phyloP scores from a whole-genome alignment of 257 asterid species.

The Lithospermum erythrorhizon region DNA sequence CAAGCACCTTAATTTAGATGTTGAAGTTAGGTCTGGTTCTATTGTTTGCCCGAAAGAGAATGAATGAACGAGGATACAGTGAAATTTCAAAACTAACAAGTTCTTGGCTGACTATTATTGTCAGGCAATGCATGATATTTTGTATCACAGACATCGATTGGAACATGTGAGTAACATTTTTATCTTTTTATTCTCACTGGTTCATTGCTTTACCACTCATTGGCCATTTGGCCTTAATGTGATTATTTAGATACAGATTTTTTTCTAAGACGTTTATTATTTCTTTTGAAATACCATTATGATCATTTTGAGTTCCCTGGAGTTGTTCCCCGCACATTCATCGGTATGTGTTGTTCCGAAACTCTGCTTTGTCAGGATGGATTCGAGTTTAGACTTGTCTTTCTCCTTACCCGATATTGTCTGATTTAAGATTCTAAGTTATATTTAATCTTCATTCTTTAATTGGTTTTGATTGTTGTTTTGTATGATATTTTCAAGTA shows the following conservation, averaged over 20 bases:
- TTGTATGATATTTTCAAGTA: not conserved
- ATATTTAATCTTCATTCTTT: too few relatives aligned
- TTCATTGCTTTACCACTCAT: slow-evolving; percentile 4
- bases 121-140: slow-evolving; percentile 91
- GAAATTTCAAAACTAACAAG: slow-evolving; percentile 3
- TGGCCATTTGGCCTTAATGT: not conserved
- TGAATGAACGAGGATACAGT: not conserved
- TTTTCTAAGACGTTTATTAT: not conserved
- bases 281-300: slow-evolving; percentile 37
- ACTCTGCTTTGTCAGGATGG: not conserved
- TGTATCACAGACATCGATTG: slow-evolving; percentile 55
- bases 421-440: too few relatives aligned
- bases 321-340: slow-evolving; percentile 93
- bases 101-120: slow-evolving; percentile 11
- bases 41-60: too few relatives aligned
- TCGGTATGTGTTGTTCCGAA: slow-evolving; percentile 35
- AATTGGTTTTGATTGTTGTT: not conserved
- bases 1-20: too few relatives aligned
- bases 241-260: not conserved
- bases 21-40: too few relatives aligned
- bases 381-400: too few relatives aligned
- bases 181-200: slow-evolving; percentile 5
- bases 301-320: slow-evolving; percentile 98
- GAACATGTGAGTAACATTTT: slow-evolving; percentile 44
- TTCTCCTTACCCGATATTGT: too few relatives aligned